Conservation (phyloP, 169 alveolate genomes). For the Cryptosporidium ryanae region DNA sequence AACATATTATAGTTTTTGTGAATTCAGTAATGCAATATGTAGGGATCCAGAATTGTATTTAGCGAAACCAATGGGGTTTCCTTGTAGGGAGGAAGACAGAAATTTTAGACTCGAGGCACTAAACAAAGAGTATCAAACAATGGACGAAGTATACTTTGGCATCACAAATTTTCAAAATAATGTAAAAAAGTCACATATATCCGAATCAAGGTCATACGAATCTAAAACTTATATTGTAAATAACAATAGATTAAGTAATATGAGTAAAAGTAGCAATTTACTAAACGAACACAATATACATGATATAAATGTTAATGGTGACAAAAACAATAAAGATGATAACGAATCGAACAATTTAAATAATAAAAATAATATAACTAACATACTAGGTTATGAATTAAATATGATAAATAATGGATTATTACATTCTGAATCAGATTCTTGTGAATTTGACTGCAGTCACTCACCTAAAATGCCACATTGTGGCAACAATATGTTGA, state of each 20-base stretch:
- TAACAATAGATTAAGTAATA: neutral
- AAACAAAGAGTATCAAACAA: conserved; percentile 35
- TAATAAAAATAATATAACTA: neutral
- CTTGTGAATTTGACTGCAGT: conserved; percentile 68
- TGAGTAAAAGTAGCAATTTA: neutral
- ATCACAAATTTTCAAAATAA: conserved; percentile 31
- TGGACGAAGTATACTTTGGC: conserved; percentile 60
- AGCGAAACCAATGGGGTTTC: conserved; percentile 72
- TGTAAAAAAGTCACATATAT: conserved; percentile 1
- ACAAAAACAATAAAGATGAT: neutral
- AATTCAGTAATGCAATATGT: conserved; percentile 61
- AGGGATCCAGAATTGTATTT: conserved; percentile 51
- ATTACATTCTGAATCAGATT: conserved; percentile 2
- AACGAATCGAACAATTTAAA: neutral
- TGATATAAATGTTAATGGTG: neutral
- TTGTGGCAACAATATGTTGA: conserved; percentile 63
- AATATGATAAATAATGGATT: conserved; percentile 27
- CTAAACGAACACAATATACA: neutral
- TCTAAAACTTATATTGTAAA: neutral
- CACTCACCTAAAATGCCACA: conserved; percentile 63
- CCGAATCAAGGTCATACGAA: conserved; percentile 26
- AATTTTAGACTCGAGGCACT: conserved; percentile 22
- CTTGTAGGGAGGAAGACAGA: conserved; percentile 63
- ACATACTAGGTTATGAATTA: conserved; percentile 21
- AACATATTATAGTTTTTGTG: conserved; percentile 64